Evolutionary conservation across 2,329 filamentous ascomycete species (phyloP).

Genomic region (Hirsutella minnesotensis): DNA sequence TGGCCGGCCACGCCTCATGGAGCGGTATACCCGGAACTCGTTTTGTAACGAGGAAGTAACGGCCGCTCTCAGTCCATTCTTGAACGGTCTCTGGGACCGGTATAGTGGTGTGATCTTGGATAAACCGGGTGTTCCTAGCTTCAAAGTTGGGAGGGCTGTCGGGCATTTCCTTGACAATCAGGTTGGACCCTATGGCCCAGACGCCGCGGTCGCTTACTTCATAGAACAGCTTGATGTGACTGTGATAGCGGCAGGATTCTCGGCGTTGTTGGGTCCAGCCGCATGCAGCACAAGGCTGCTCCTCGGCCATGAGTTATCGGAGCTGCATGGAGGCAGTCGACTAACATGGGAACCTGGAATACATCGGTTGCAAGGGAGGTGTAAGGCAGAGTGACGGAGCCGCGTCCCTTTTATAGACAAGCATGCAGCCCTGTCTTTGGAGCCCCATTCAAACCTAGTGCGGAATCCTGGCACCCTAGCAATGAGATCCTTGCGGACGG

Average conservation of each 20-base stretch:
- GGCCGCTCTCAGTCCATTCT: conserved; percentile 6
- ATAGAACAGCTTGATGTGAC: conserved; percentile 13
- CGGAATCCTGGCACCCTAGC: too few relatives aligned
- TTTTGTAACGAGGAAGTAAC: conserved; percentile 7
- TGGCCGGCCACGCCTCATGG: conserved; percentile 4
- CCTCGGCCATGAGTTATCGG: background rate
- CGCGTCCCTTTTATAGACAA: background rate
- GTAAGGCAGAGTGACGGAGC: background rate
- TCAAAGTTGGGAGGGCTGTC: conserved; percentile 6
- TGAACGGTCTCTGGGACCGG: conserved; percentile 5
- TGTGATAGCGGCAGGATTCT: conserved; percentile 5
- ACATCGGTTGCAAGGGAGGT: background rate
- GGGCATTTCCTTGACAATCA: conserved; percentile 16
- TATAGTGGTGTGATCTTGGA: conserved; percentile 6
- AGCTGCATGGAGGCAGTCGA: too few relatives aligned
- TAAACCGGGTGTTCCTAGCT: conserved; percentile 5
- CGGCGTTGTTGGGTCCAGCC: conserved; percentile 5
- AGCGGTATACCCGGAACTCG: conserved; percentile 7
- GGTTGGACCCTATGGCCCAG: conserved; percentile 17
- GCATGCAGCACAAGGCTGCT: conserved; percentile 4
- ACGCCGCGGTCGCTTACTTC: conserved; percentile 12
- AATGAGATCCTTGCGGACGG: too few relatives aligned
- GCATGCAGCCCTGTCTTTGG: too few relatives aligned
- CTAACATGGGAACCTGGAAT: too few relatives aligned
- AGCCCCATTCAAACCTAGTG: too few relatives aligned